Evolutionary conservation across 176 grass and related monocot species (phyloP).

Genomic region (Triticum turgidum): DNA sequence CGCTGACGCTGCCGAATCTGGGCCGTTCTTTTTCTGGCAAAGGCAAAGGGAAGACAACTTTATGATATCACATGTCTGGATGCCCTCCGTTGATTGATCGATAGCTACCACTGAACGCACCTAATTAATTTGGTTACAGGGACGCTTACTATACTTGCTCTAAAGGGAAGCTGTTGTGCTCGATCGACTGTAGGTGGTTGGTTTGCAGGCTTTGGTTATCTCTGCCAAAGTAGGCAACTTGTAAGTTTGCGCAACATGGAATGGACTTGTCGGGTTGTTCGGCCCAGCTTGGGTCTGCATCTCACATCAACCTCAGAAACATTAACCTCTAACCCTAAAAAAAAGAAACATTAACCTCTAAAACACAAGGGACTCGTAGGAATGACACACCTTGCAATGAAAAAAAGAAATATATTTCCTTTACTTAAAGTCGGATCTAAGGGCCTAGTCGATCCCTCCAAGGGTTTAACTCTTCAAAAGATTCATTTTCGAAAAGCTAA

Average conservation of each 20-base stretch:
- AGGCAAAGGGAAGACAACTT: neutral
- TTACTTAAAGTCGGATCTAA: too few relatives aligned
- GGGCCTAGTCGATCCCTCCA: too few relatives aligned
- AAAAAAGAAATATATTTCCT: too few relatives aligned
- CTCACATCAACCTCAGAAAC: too few relatives aligned
- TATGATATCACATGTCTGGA: slow-evolving; percentile 10
- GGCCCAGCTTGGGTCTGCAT: too few relatives aligned
- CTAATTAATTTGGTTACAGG: slow-evolving; percentile 3
- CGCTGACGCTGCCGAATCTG: slow-evolving; percentile 28
- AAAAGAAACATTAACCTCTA: too few relatives aligned
- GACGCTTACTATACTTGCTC: neutral
- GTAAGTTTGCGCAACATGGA: neutral
- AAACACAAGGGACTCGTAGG: too few relatives aligned
- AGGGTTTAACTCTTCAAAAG: too few relatives aligned
- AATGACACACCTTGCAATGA: too few relatives aligned
- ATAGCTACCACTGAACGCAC: neutral
- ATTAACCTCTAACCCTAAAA: too few relatives aligned
- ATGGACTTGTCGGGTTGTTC: too few relatives aligned
- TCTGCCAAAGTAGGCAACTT: slow-evolving; percentile 17
- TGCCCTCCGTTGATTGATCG: neutral
- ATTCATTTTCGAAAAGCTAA: too few relatives aligned
- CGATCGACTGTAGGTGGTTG: neutral
- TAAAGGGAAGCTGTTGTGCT: slow-evolving; percentile 10
- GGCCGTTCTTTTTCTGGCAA: neutral
- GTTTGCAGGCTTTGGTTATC: neutral